Base-by-base conservation (phyloP, 1,284 basidiomycete genomes). In the Malassezia sympodialis region DNA sequence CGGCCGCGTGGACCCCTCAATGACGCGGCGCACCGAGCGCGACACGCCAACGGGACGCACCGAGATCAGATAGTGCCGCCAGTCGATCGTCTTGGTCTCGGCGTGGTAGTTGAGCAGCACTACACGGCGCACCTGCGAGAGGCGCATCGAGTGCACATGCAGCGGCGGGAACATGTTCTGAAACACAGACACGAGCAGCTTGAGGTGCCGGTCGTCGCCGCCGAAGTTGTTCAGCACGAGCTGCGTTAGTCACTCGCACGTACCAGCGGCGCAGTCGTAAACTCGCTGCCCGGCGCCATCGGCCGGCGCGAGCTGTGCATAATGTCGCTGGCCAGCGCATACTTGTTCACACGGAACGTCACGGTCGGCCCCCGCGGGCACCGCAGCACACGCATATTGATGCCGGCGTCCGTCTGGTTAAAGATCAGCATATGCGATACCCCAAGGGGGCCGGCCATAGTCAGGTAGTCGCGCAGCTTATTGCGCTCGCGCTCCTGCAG, bases 11-110 rank as follows among this genome's bases (percentile, higher is more conserved):
- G 78, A 78, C 50, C 85, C 85, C 70, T 88, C 87, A 49, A 99
- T 80, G 27, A 96, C 81, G 60, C 85, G 85, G 10, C 90, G 83
- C n/a, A 99, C 86, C 52, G 89, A 84, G 70, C 84, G 84, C 15
- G 90, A 93, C 17, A 98, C 85, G 47, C 93, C 93, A 69, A 91
- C 87, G 1, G 91, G 87, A 68, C 90, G 89, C 53, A 99, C 88
- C 8, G 88, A 86, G 77, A 99, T 96, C 65, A 90, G 81, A 75
- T 86, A 98, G 78, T 99, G 93, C 39, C 93, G 83, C 76, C 91
- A 84, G 69, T 96, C 90, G 71, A 99, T 81, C 7, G 90, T 91
- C 41, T 84, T 85, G 19, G 83, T 85, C 17, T 86, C 83, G 17
- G 86, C 78, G 75, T 91, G 88, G 80, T 96, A 96, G 8, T 90